These are phyloP conservation scores for Cymbidium sinense DNA, from an alignment of 106 monocot species.

Conservation along the genomic window DNA sequence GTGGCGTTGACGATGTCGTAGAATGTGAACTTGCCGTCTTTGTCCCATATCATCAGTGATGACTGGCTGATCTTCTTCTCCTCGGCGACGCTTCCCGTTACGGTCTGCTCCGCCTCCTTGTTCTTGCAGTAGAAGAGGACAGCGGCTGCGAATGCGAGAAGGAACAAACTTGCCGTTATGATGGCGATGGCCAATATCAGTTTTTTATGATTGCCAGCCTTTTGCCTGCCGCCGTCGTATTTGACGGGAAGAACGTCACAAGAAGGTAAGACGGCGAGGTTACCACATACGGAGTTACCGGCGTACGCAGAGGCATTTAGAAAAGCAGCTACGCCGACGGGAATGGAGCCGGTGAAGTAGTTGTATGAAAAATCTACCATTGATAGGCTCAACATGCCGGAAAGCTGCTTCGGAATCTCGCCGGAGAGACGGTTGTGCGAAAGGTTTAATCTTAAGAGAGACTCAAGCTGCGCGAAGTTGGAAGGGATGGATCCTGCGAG, in stretches of 20 bases:
- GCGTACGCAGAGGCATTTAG: slow-evolving; percentile 25
- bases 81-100: slow-evolving; percentile 9
- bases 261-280: slow-evolving; percentile 28
- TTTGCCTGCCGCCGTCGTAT: neutral
- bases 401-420: slow-evolving; percentile 49
- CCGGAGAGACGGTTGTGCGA: slow-evolving; percentile 67
- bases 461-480: slow-evolving; percentile 47
- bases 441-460: no score
- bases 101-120: slow-evolving; percentile 12
- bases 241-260: slow-evolving; percentile 33
- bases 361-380: slow-evolving; percentile 71
- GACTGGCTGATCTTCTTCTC: slow-evolving; percentile 24
- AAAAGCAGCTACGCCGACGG: slow-evolving; percentile 35
- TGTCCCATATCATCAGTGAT: slow-evolving; percentile 60
- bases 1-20: slow-evolving; percentile 61
- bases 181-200: slow-evolving; percentile 22
- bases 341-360: slow-evolving; percentile 56
- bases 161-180: slow-evolving; percentile 24
- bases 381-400: slow-evolving; percentile 43
- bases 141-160: slow-evolving; percentile 38
- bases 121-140: slow-evolving; percentile 38
- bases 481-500: slow-evolving; percentile 62
- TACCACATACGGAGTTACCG: slow-evolving; percentile 50
- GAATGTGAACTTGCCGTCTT: slow-evolving; percentile 65
- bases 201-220: slow-evolving; percentile 19